Evolutionary conservation across 2,329 filamentous ascomycete species (phyloP).

Genomic region (Clonostachys solani): DNA sequence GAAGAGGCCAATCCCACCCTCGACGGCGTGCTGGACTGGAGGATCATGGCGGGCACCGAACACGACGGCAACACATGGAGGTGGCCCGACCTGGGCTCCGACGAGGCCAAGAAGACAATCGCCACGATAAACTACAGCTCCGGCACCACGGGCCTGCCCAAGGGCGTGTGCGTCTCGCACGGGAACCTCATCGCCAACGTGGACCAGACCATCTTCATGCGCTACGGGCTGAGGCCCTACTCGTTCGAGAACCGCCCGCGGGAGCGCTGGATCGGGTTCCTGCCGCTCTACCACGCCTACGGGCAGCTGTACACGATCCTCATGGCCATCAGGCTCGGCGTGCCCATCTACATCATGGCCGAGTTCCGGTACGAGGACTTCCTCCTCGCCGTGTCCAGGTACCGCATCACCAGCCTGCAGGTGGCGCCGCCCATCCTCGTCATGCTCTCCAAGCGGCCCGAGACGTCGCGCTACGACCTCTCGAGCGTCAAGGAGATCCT

Average conservation of each 20-base stretch:
- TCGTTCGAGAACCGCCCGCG: slow-evolving; percentile 25
- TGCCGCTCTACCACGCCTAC: slow-evolving; percentile 63
- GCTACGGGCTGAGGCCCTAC: slow-evolving; percentile 29
- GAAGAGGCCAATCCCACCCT: slow-evolving; percentile 23
- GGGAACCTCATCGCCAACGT: slow-evolving; percentile 44
- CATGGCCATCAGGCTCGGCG: slow-evolving; percentile 32
- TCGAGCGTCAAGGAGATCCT: slow-evolving; percentile 39
- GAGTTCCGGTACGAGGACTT: slow-evolving; percentile 50
- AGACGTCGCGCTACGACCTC: slow-evolving; percentile 46
- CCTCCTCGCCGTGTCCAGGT: slow-evolving; percentile 41
- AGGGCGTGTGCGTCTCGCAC: slow-evolving; percentile 45
- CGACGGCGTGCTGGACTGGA: slow-evolving; percentile 35
- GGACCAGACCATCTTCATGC: slow-evolving; percentile 42
- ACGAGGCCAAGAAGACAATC: slow-evolving; percentile 21
- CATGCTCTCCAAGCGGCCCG: slow-evolving; percentile 53
- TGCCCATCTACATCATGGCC: slow-evolving; percentile 53
- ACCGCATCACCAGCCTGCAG: slow-evolving; percentile 47
- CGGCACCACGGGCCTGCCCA: slow-evolving; percentile 46
- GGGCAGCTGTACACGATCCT: slow-evolving; percentile 49
- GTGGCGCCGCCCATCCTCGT: slow-evolving; percentile 56
- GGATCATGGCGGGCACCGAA: slow-evolving; percentile 24
- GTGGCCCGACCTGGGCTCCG: slow-evolving; percentile 28
- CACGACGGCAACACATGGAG: slow-evolving; percentile 26
- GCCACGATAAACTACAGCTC: slow-evolving; percentile 46
- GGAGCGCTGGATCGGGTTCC: slow-evolving; percentile 52